phyloP scores from a whole-genome alignment of 345 rosid species.

The Euphorbia lathyris region DNA sequence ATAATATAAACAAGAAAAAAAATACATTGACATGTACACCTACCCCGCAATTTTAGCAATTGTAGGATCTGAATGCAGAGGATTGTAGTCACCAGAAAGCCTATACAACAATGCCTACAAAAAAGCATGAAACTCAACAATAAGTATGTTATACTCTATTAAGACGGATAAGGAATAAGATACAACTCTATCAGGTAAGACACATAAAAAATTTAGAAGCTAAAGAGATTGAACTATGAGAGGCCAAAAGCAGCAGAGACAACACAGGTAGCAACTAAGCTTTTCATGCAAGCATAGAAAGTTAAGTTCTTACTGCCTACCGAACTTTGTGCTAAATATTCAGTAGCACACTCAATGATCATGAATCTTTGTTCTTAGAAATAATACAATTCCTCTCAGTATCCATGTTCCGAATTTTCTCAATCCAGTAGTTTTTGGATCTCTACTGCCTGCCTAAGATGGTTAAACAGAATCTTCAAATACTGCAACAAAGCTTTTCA shows the following conservation, averaged over 20 bases:
- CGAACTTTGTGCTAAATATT: neutral
- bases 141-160: neutral
- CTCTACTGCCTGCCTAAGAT: conserved; percentile 66
- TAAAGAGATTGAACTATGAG: neutral
- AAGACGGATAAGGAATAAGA: neutral
- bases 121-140: conserved; percentile 9
- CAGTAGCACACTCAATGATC: neutral
- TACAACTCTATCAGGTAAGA: neutral
- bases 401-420: neutral
- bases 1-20: neutral
- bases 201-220: neutral
- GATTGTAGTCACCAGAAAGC: conserved; percentile 94
- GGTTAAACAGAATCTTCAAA: conserved; percentile 66
- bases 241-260: neutral
- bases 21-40: conserved; percentile 23
- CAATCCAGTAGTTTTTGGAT: neutral
- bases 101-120: conserved; percentile 88
- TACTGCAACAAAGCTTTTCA: conserved; percentile 29
- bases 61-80: conserved; percentile 85
- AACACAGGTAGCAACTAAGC: neutral
- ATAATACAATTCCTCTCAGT: neutral
- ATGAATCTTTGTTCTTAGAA: neutral
- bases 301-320: neutral
- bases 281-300: neutral
- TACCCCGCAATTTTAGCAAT: conserved; percentile 81